A percentile compares a stretch with the other conserved stretches of the same genome.
phyloP scores from a whole-genome alignment of 2,329 filamentous ascomycete species.

The Fusarium chlamydosporum region DNA sequence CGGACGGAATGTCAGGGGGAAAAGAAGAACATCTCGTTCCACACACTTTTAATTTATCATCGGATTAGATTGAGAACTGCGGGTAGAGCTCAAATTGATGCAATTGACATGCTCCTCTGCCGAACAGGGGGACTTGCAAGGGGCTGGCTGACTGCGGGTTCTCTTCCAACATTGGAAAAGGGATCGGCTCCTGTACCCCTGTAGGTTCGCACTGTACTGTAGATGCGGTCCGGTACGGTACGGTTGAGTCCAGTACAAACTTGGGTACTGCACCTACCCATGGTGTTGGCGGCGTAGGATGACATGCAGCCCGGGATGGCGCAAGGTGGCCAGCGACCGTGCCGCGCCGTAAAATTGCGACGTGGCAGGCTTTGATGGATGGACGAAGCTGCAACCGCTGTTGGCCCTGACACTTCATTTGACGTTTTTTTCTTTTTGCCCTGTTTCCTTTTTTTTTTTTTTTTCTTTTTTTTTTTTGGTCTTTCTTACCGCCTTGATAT shows the following conservation, averaged over 20 bases:
- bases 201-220: slow-evolving; percentile 40
- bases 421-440: not conserved
- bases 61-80: not conserved
- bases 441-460: slow-evolving; percentile 2
- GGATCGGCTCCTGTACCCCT: slow-evolving; percentile 25
- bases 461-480: slow-evolving; percentile 2
- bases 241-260: not conserved
- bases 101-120: slow-evolving; percentile 10
- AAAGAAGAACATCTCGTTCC: not conserved
- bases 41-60: not conserved
- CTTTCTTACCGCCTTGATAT: slow-evolving; percentile 8
- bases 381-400: slow-evolving; percentile 29
- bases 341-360: slow-evolving; percentile 53
- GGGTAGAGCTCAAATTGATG: not conserved
- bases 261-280: not conserved
- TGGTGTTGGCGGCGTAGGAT: slow-evolving; percentile 45
- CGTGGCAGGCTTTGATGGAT: slow-evolving; percentile 49
- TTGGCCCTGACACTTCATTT: slow-evolving; percentile 27
- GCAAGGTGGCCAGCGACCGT: slow-evolving; percentile 48
- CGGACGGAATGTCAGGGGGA: not conserved
- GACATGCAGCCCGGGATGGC: slow-evolving; percentile 53
- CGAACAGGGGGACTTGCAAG: not conserved
- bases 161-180: slow-evolving; percentile 33
- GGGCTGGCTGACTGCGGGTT: slow-evolving; percentile 40
- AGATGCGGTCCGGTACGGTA: not conserved